Conservation (phyloP, 768 basidiomycete species). For the Serendipita vermifera region DNA sequence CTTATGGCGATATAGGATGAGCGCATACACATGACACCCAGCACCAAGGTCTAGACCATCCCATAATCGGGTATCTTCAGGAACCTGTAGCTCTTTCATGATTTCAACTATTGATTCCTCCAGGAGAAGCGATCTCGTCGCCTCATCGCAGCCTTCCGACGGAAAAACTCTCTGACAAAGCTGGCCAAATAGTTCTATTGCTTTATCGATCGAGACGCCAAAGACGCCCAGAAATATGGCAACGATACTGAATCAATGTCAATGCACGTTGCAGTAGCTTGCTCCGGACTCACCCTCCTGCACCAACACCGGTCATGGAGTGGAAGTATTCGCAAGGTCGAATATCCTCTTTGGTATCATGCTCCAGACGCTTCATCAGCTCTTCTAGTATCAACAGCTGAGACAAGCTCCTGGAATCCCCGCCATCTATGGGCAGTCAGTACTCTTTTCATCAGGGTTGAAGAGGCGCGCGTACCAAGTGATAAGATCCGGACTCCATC, state of each 20-base stretch:
- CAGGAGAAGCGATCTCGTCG: neutral
- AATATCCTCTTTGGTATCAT: neutral
- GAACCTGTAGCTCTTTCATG: neutral
- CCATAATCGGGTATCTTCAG: neutral
- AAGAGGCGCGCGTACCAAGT: neutral
- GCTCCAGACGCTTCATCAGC: neutral
- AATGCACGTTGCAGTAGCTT: neutral
- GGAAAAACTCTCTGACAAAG: neutral
- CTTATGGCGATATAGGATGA: neutral
- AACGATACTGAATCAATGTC: neutral
- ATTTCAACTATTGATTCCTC: neutral
- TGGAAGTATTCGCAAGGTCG: neutral
- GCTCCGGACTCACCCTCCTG: neutral
- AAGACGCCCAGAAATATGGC: neutral
- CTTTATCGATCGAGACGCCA: neutral
- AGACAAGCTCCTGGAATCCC: neutral
- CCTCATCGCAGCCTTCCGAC: neutral
- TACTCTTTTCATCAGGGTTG: neutral
- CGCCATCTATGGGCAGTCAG: neutral
- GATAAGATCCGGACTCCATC: neutral
- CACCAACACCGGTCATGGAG: neutral
- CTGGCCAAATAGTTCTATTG: neutral
- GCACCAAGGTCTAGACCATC: neutral
- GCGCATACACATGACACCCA: neutral
- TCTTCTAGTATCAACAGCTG: neutral